phyloP scores from a whole-genome alignment of 208 protist species.

The Tetramitus jugosus region DNA sequence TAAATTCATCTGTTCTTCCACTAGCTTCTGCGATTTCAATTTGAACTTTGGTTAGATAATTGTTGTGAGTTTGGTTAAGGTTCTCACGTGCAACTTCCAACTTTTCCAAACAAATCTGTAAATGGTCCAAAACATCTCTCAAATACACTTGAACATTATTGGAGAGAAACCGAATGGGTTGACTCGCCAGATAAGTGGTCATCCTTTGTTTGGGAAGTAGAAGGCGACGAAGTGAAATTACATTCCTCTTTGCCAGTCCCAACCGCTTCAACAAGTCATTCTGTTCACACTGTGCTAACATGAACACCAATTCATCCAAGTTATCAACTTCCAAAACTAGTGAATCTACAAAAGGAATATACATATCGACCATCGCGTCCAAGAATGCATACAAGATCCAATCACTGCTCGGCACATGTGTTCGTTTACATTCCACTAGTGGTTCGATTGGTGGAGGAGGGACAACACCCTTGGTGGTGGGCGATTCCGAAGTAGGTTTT shows the following conservation, averaged over 20 bases:
- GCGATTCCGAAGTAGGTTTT: no score
- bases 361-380: not conserved
- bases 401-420: not conserved
- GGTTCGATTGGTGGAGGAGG: no score
- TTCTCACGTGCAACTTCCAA: not conserved
- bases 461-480: no score
- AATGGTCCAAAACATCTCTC: constrained; percentile 9
- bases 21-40: constrained; percentile 1
- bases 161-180: not conserved
- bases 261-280: not conserved
- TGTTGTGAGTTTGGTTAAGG: not conserved
- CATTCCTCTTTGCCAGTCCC: not conserved
- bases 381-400: constrained; percentile 9
- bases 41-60: not conserved
- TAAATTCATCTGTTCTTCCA: not conserved
- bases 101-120: not conserved
- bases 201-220: not conserved
- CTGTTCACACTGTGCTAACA: not conserved
- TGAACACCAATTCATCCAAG: not conserved
- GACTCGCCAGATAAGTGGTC: not conserved
- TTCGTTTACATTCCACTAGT: not conserved
- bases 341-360: not conserved
- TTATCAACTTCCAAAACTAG: not conserved
- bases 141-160: not conserved
- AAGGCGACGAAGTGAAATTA: not conserved